Evolutionary conservation across 1,284 basidiomycete genomes (phyloP).

Genomic region (Cutaneotrichosporon mucoides): DNA sequence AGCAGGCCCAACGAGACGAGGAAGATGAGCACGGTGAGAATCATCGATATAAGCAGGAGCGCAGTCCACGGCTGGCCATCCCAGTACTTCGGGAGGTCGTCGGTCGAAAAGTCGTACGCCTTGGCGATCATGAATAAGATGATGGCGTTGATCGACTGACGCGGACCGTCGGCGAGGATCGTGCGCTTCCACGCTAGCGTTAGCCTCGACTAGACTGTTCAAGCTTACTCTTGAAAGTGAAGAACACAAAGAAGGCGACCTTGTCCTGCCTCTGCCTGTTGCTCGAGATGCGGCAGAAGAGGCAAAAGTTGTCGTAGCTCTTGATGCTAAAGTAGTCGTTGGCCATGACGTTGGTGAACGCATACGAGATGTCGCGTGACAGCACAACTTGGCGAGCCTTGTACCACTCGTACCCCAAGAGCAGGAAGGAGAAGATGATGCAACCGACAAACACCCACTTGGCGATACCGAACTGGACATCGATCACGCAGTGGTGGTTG

Average conservation of each 20-base stretch:
- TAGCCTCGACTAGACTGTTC: not conserved
- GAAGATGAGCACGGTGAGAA: constrained; percentile 87
- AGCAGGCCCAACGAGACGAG: constrained; percentile 75
- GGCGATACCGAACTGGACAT: constrained; percentile 81
- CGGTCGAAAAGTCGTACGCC: constrained; percentile 43
- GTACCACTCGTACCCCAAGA: constrained; percentile 85
- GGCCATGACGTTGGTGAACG: constrained; percentile 95
- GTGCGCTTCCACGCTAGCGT: constrained; percentile 86
- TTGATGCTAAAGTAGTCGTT: constrained; percentile 91
- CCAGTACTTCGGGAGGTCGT: constrained; percentile 24
- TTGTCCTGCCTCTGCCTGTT: constrained; percentile 96
- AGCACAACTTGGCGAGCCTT: constrained; percentile 91
- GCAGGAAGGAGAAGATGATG: constrained; percentile 93
- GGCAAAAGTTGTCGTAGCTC: constrained; percentile 95
- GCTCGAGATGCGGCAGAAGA: constrained; percentile 92
- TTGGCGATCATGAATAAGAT: constrained; percentile 89
- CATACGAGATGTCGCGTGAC: constrained; percentile 92
- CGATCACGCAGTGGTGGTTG: constrained; percentile 74
- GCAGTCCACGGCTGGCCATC: constrained; percentile 54
- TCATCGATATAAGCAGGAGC: constrained; percentile 77
- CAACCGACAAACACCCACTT: constrained; percentile 98
- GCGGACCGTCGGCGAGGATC: constrained; percentile 90
- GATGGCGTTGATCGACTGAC: constrained; percentile 93
- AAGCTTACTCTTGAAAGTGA: constrained; percentile 88
- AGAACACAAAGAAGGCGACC: constrained; percentile 98